Conservation (phyloP, 2,329 filamentous ascomycete species). For the Scortechinia acanthostroma region DNA sequence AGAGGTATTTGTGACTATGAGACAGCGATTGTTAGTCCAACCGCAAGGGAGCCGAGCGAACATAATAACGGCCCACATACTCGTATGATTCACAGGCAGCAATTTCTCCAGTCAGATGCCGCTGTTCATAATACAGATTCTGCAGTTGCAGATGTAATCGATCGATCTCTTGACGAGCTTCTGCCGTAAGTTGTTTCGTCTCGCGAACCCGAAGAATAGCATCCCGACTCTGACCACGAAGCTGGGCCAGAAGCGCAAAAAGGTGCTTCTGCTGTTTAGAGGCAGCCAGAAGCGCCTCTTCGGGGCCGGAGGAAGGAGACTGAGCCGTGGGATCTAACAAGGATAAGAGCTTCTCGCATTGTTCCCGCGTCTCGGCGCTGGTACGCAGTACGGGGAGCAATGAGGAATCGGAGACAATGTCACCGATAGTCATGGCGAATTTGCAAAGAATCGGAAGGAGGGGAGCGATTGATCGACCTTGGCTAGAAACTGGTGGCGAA, state of each 20-base stretch:
- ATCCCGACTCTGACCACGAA: constrained; percentile 51
- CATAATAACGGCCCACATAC: too few species aligned
- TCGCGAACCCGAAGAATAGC: constrained; percentile 52
- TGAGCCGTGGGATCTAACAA: neutral
- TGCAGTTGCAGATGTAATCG: constrained; percentile 57
- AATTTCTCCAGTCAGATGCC: constrained; percentile 58
- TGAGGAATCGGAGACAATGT: neutral
- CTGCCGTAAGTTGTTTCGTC: constrained; percentile 56
- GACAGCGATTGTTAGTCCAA: neutral
- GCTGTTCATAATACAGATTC: constrained; percentile 65
- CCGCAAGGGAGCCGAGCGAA: too few species aligned
- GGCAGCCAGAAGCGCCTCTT: neutral
- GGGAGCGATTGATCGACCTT: neutral
- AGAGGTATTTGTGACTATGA: constrained; percentile 48
- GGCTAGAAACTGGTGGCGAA: too few species aligned
- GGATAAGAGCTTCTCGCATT: neutral
- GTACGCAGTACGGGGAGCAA: neutral
- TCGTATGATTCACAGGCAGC: constrained; percentile 36
- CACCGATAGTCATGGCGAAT: neutral
- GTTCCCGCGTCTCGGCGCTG: neutral
- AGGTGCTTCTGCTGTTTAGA: constrained; percentile 48
- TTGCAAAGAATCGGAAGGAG: neutral
- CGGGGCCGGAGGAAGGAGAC: neutral
- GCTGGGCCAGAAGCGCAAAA: constrained; percentile 42
- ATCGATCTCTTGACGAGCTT: constrained; percentile 58